These are phyloP conservation scores for Aureobasidium sp. DNA, from an alignment of 2,329 filamentous ascomycete species.

Conservation along the genomic window DNA sequence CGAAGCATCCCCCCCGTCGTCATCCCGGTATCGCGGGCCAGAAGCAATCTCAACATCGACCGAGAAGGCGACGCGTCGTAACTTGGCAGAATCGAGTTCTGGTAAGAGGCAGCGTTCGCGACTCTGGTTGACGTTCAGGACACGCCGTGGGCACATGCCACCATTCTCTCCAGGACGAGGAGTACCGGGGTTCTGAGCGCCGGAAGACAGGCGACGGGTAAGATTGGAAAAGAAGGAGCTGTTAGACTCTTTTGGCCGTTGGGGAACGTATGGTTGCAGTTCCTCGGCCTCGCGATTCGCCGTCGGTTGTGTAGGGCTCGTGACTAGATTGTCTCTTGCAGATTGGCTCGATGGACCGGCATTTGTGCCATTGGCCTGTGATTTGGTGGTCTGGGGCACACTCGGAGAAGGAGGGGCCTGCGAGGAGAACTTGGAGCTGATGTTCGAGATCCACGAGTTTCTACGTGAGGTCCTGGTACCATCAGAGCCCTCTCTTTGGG, in stretches of 20 bases:
- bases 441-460: conserved; percentile 86
- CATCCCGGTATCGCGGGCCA: conserved; percentile 64
- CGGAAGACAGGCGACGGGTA: conserved; percentile 71
- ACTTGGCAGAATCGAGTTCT: conserved; percentile 71
- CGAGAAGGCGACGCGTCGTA: conserved; percentile 86
- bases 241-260: conserved; percentile 60
- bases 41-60: conserved; percentile 97
- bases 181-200: conserved; percentile 36
- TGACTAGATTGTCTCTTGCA: conserved; percentile 32
- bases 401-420: conserved; percentile 19
- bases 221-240: conserved; percentile 74
- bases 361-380: conserved; percentile 21
- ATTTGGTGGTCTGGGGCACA: conserved; percentile 23
- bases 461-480: conserved; percentile 40
- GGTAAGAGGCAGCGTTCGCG: conserved; percentile 72
- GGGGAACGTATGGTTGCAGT: conserved; percentile 60
- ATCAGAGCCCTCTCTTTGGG: conserved; percentile 29
- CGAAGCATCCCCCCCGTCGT: conserved; percentile 33
- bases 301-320: conserved; percentile 47
- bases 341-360: conserved; percentile 28
- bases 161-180: conserved; percentile 52
- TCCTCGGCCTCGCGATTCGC: conserved; percentile 36
- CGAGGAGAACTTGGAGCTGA: conserved; percentile 81
- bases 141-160: conserved; percentile 67
- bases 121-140: conserved; percentile 78